Base-by-base conservation (phyloP, 257 asterid species). In the Solanum habrochaites region DNA sequence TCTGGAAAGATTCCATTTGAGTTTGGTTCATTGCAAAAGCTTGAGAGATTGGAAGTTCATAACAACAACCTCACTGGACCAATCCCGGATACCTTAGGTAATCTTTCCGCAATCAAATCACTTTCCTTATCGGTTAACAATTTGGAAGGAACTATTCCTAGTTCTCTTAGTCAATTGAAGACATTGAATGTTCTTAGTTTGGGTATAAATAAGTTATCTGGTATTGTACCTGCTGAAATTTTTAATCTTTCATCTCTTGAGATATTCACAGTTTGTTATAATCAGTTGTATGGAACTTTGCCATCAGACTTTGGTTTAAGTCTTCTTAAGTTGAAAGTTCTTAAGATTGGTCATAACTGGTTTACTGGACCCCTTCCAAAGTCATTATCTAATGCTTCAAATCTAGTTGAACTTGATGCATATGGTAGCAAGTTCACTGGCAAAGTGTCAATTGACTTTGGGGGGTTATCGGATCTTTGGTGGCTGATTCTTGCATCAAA, bases 211-310 rank as follows among this genome's bases (percentile, higher is more conserved):
- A 42, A 73, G 56, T 58, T 87, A 66, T 49, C 85, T 42, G 85
- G 89, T 40, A 18, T 31, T 20, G 14, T 87, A n/a, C 89, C 89
- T 69, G 74, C 49, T 58, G 43, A 27, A 12, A 31, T 87, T 60
- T 87, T 67, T 45, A 82, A 86, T 72, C 58, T 86, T 23, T 72
- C 88, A 47, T 86, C 84, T 74, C 74, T 86, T 35, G 43, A 49
- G 31, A 64, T 47, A 32, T 29, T 86, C 35, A 80, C 27, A 35
- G 74, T 73, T 27, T 39, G 29, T 29, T 18, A 20, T 45, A 86
- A 86, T 35, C 84, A 73, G 25, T 35, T 86, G 18, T 31, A 73
- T 47, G 88, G 88, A 15, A 74, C 52, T 56, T 81, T 86, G 14
- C 85, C 85, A 27, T 14, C 64, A 20, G 72, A 86, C 4, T 29